A percentile compares a stretch with the other conserved stretches of the same genome.
phyloP scores from a whole-genome alignment of 1,139 yeast genomes.

The Geotrichum siamense region DNA sequence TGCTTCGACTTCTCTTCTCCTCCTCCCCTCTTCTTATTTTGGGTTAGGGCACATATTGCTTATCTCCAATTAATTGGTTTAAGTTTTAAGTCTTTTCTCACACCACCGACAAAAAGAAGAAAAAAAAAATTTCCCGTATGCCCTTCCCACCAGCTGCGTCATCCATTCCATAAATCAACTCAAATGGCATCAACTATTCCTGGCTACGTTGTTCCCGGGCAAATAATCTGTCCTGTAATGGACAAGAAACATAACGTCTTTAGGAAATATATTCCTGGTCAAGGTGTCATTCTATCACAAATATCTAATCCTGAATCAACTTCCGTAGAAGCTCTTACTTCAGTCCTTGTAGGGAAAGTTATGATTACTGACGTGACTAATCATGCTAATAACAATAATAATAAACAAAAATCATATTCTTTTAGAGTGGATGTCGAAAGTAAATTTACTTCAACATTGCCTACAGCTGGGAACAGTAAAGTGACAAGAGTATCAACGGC shows the following conservation, averaged over 20 bases:
- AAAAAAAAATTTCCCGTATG: no score
- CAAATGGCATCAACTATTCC: conserved; percentile 30
- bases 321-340: conserved; percentile 42
- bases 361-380: conserved; percentile 11
- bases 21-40: no score
- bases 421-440: conserved; percentile 36
- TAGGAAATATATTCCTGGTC: conserved; percentile 17
- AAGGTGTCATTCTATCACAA: conserved; percentile 35
- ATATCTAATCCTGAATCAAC: conserved; percentile 15
- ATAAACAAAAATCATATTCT: conserved; percentile 17
- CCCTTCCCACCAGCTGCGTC: no score
- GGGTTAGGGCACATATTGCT: no score
- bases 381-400: neutral
- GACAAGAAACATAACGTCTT: conserved; percentile 24
- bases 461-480: conserved; percentile 21
- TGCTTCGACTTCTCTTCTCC: no score
- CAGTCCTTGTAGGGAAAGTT: conserved; percentile 63
- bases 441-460: conserved; percentile 25
- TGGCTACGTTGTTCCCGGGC: conserved; percentile 68
- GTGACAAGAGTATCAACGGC: conserved; percentile 30
- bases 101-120: no score
- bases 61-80: no score
- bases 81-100: no score
- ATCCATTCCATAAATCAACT: no score
- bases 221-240: conserved; percentile 45